Evolutionary conservation across 495 filamentous ascomycete species (phyloP).

Genomic region (Aspergillus sclerotiicarbonarius): DNA sequence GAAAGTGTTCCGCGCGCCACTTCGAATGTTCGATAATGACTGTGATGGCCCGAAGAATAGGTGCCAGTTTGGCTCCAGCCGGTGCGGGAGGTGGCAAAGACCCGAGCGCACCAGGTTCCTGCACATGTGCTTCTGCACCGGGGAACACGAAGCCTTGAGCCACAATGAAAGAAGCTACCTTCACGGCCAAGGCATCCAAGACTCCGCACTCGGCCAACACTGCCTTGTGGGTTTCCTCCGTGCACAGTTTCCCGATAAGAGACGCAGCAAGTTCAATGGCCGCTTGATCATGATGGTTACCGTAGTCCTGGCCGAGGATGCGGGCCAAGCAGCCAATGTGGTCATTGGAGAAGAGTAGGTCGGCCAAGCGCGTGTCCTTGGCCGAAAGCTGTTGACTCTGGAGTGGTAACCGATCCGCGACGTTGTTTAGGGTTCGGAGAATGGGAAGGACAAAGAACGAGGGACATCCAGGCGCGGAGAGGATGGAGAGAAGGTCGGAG

Average conservation of each 20-base stretch:
- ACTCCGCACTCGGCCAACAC: slow-evolving; percentile 67
- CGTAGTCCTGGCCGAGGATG: slow-evolving; percentile 62
- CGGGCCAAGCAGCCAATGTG: slow-evolving; percentile 56
- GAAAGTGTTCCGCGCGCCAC: slow-evolving; percentile 70
- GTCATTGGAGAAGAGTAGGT: slow-evolving; percentile 60
- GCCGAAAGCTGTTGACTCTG: slow-evolving; percentile 42
- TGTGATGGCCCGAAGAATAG: slow-evolving; percentile 76
- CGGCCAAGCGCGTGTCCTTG: slow-evolving; percentile 54
- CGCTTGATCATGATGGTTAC: slow-evolving; percentile 50
- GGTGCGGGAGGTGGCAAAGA: slow-evolving; percentile 53
- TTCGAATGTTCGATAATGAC: slow-evolving; percentile 78
- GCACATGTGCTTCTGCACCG: slow-evolving; percentile 40
- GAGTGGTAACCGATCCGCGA: slow-evolving; percentile 64
- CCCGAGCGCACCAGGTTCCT: slow-evolving; percentile 32
- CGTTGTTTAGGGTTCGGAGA: slow-evolving; percentile 68
- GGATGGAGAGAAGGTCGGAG: slow-evolving; percentile 62
- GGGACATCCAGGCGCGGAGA: slow-evolving; percentile 64
- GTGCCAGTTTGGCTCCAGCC: slow-evolving; percentile 56
- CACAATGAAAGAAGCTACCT: slow-evolving; percentile 71
- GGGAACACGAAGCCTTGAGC: slow-evolving; percentile 64
- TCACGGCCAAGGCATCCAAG: slow-evolving; percentile 75
- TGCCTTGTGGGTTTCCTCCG: slow-evolving; percentile 65
- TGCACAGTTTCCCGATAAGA: slow-evolving; percentile 69
- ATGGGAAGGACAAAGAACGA: slow-evolving; percentile 66
- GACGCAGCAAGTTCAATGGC: slow-evolving; percentile 66